Conservation (phyloP, 768 basidiomycete species). For the Termitomyces sp. region DNA sequence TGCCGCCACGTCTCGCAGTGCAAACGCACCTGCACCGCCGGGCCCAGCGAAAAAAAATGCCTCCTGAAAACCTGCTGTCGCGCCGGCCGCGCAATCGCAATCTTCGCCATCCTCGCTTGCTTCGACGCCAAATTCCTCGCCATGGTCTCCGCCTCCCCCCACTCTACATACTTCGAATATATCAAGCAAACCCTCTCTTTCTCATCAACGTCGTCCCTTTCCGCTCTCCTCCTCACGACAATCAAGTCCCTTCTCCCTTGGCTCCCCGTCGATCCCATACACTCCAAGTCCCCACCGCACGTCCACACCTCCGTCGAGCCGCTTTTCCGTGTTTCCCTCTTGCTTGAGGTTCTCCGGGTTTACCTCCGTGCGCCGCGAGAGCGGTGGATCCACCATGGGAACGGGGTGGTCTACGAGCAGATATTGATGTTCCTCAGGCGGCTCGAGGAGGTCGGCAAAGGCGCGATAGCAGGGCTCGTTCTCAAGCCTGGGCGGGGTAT, state of each 20-base stretch:
- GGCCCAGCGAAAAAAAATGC: background rate
- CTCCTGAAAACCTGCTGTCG: slow-evolving; percentile 14
- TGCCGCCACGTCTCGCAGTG: slow-evolving; percentile 9
- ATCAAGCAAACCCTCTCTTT: slow-evolving; percentile 1
- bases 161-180: slow-evolving; percentile 1
- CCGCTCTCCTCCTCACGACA: background rate
- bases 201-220: background rate
- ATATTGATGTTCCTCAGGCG: background rate
- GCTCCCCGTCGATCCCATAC: slow-evolving; percentile 5
- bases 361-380: slow-evolving; percentile 6
- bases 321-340: slow-evolving; percentile 1
- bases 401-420: background rate
- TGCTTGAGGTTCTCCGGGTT: slow-evolving; percentile 10
- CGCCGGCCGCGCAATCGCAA: slow-evolving; percentile 13
- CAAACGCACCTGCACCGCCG: slow-evolving; percentile 4
- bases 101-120: slow-evolving; percentile 12
- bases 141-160: background rate
- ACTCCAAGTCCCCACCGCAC: slow-evolving; percentile 1
- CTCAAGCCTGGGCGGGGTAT: background rate
- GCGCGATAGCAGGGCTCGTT: background rate
- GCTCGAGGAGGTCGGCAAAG: background rate
- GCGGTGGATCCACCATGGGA: background rate
- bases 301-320: background rate
- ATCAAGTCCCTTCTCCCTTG: slow-evolving; percentile 1
- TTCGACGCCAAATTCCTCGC: slow-evolving; percentile 13